Percentiles rank a stretch among this genome's conserved stretches.
These are phyloP conservation scores for Ophiostoma australiae DNA, from an alignment of 2,329 filamentous ascomycete genomes.

Conservation along the genomic window DNA sequence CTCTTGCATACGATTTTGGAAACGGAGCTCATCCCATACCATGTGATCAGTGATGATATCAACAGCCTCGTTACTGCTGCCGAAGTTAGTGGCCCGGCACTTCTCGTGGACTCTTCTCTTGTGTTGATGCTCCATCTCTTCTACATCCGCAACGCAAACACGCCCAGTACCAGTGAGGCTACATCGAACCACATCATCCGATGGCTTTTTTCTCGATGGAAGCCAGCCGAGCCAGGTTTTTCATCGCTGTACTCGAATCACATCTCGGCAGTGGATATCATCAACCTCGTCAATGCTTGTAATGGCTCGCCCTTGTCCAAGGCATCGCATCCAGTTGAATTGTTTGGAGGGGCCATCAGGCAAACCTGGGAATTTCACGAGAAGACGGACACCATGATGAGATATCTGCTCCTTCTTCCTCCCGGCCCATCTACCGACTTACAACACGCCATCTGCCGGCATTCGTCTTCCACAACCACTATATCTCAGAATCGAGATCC, in stretches of 20 bases:
- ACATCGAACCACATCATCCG: conserved; percentile 68
- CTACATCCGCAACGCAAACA: conserved; percentile 59
- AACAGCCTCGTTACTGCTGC: conserved; percentile 69
- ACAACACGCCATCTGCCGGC: conserved; percentile 14
- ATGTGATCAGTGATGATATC: conserved; percentile 62
- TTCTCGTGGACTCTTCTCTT: conserved; percentile 74
- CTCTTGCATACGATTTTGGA: conserved; percentile 65
- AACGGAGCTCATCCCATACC: conserved; percentile 60
- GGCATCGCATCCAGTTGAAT: conserved; percentile 33
- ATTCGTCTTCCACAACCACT: conserved; percentile 14
- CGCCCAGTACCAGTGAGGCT: conserved; percentile 62
- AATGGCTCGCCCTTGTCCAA: conserved; percentile 48
- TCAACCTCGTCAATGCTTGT: conserved; percentile 65
- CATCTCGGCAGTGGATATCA: conserved; percentile 59
- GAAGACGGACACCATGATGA: conserved; percentile 43
- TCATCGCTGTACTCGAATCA: conserved; percentile 60
- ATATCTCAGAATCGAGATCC: conserved; percentile 18
- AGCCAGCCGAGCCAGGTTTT: conserved; percentile 67
- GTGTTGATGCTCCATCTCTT: conserved; percentile 67
- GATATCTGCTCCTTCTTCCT: conserved; percentile 53
- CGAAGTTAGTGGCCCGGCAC: conserved; percentile 74
- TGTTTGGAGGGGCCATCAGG: conserved; percentile 46
- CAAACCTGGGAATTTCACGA: conserved; percentile 46
- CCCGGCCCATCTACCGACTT: conserved; percentile 26
- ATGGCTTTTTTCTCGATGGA: conserved; percentile 82